A percentile compares a stretch with the other conserved stretches of the same genome.
Evolutionary conservation across 768 basidiomycete genomes (phyloP).

Genomic region (Boletellus ananiceps): DNA sequence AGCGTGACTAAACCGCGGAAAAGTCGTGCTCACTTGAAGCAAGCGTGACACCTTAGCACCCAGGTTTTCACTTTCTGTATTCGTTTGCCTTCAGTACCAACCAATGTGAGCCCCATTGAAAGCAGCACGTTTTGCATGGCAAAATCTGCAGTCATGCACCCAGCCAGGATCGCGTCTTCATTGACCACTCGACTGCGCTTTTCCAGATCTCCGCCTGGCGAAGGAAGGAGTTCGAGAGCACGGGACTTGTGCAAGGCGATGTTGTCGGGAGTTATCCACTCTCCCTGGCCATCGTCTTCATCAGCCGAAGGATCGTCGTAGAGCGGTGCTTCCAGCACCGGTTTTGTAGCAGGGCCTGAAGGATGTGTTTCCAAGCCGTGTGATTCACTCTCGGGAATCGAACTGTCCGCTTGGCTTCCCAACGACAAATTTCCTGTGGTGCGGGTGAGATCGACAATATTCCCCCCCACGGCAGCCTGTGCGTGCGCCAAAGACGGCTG

Average conservation of each 20-base stretch:
- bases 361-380: constrained; percentile 31
- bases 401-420: constrained; percentile 8
- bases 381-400: constrained; percentile 26
- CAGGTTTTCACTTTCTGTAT: constrained; percentile 92
- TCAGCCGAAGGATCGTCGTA: constrained; percentile 75
- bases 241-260: constrained; percentile 82
- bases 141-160: constrained; percentile 98
- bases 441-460: constrained; percentile 12
- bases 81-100: constrained; percentile 85
- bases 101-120: constrained; percentile 88
- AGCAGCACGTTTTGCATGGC: constrained; percentile 98
- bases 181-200: constrained; percentile 35
- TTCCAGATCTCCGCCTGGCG: constrained; percentile 29
- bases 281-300: constrained; percentile 80
- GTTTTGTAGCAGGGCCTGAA: not conserved
- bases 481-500: not conserved
- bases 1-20: not conserved
- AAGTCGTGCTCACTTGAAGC: constrained; percentile 81
- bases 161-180: constrained; percentile 51
- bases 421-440: constrained; percentile 10
- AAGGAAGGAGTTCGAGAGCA: constrained; percentile 77
- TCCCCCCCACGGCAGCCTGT: not conserved
- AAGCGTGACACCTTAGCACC: constrained; percentile 96
- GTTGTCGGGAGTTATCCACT: constrained; percentile 96
- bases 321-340: constrained; percentile 32